These are phyloP conservation scores for Rubroboletus satanas DNA, from an alignment of 768 basidiomycete species.

Conservation along the genomic window DNA sequence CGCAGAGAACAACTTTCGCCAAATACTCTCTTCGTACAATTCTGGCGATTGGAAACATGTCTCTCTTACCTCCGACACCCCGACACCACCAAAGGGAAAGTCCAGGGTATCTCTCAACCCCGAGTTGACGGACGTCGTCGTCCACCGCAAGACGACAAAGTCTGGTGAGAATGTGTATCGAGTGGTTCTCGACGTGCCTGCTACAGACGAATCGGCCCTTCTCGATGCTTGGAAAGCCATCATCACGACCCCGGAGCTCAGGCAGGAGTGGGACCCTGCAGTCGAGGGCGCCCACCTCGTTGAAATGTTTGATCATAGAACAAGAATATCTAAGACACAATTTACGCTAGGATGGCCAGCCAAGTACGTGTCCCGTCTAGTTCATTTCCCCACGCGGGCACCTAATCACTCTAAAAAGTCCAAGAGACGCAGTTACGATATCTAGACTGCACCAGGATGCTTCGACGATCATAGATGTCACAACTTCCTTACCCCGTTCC, in stretches of 20 bases:
- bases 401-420: constrained; percentile 45
- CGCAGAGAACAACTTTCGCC: constrained; percentile 75
- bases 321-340: constrained; percentile 84
- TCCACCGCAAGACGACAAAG: constrained; percentile 70
- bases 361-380: constrained; percentile 61
- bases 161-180: constrained; percentile 76
- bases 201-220: constrained; percentile 50
- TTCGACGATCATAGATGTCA: constrained; percentile 81
- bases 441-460: constrained; percentile 79
- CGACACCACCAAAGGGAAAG: constrained; percentile 58
- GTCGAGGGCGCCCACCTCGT: constrained; percentile 81
- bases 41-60: constrained; percentile 82
- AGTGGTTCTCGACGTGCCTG: constrained; percentile 74
- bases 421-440: constrained; percentile 92
- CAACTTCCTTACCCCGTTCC: constrained; percentile 91
- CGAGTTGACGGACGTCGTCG: constrained; percentile 65
- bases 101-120: constrained; percentile 48
- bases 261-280: constrained; percentile 91
- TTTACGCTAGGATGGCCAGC: constrained; percentile 96
- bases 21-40: constrained; percentile 66
- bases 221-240: constrained; percentile 81
- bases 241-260: constrained; percentile 78
- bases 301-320: constrained; percentile 82
- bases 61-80: constrained; percentile 40
- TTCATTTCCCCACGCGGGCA: background rate